phyloP scores from a whole-genome alignment of 2,329 filamentous ascomycete species.

The Clarireedia hainanense region DNA sequence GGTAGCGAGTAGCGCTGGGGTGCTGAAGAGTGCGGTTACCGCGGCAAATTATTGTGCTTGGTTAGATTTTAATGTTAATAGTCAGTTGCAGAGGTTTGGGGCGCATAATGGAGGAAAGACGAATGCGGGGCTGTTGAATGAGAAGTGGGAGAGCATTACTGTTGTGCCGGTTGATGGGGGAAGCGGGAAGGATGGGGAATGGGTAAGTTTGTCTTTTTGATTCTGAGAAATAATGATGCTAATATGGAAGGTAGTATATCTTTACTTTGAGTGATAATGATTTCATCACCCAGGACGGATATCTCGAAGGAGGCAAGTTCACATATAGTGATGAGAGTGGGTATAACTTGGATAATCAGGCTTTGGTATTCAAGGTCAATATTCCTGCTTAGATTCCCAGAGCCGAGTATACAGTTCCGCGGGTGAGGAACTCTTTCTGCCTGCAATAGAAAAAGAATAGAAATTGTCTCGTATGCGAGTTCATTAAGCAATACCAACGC shows the following conservation, averaged over 20 bases:
- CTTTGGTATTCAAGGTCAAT: constrained; percentile 42
- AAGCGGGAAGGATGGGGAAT: constrained; percentile 45
- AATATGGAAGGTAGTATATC: constrained; percentile 37
- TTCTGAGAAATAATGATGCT: background rate
- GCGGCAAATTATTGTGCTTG: constrained; percentile 57
- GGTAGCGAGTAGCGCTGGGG: constrained; percentile 37
- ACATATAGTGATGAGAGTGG: constrained; percentile 47
- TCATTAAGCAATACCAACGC: too few species aligned
- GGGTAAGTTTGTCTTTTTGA: constrained; percentile 22
- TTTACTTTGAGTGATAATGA: constrained; percentile 66
- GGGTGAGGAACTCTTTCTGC: too few species aligned
- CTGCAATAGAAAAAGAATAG: background rate
- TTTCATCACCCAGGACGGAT: constrained; percentile 63
- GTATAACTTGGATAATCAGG: constrained; percentile 50
- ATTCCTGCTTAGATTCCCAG: constrained; percentile 10
- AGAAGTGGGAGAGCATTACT: constrained; percentile 69
- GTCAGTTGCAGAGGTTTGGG: constrained; percentile 56
- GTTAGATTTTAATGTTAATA: constrained; percentile 60
- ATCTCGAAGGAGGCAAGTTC: constrained; percentile 46
- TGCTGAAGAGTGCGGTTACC: constrained; percentile 44
- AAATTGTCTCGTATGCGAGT: background rate
- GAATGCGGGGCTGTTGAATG: constrained; percentile 54
- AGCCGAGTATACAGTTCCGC: too few species aligned
- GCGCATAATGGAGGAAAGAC: constrained; percentile 60
- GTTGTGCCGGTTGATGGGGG: constrained; percentile 49